Evolutionary conservation across 257 asterid species (phyloP).

Genomic region (Anisodus acutangulus): DNA sequence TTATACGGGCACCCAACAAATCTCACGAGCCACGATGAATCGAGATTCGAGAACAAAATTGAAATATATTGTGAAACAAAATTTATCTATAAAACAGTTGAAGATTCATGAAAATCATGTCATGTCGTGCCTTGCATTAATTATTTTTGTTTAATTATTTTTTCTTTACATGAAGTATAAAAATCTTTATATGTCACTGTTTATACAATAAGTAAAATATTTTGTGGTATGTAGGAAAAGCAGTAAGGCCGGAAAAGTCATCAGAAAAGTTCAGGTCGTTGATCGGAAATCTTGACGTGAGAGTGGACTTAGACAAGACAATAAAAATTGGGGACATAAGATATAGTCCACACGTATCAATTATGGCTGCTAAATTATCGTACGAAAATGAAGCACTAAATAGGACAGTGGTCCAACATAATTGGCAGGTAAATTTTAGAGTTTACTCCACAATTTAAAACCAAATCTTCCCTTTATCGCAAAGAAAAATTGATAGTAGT

Average conservation of each 20-base stretch:
- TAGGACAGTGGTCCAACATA: slow-evolving; percentile 39
- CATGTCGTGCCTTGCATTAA: no score
- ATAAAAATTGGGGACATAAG: slow-evolving; percentile 29
- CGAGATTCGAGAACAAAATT: no score
- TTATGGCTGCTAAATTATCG: slow-evolving; percentile 71
- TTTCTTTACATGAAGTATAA: not conserved
- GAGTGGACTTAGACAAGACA: slow-evolving; percentile 47
- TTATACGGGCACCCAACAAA: no score
- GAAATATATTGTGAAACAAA: not conserved
- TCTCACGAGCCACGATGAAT: no score
- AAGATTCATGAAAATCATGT: no score
- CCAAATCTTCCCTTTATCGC: not conserved
- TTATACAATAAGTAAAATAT: not conserved
- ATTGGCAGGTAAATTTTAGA: slow-evolving; percentile 55
- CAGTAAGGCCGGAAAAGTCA: slow-evolving; percentile 56
- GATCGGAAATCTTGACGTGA: slow-evolving; percentile 50
- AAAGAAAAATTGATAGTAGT: not conserved
- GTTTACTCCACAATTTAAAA: not conserved
- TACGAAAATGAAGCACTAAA: slow-evolving; percentile 60
- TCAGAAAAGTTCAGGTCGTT: slow-evolving; percentile 52
- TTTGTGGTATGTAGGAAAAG: slow-evolving; percentile 44
- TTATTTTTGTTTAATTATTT: not conserved
- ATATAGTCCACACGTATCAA: slow-evolving; percentile 44
- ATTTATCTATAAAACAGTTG: no score
- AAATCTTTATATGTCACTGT: not conserved